Conservation (phyloP, 805 yeast genomes). For the Candida sanyiensis region DNA sequence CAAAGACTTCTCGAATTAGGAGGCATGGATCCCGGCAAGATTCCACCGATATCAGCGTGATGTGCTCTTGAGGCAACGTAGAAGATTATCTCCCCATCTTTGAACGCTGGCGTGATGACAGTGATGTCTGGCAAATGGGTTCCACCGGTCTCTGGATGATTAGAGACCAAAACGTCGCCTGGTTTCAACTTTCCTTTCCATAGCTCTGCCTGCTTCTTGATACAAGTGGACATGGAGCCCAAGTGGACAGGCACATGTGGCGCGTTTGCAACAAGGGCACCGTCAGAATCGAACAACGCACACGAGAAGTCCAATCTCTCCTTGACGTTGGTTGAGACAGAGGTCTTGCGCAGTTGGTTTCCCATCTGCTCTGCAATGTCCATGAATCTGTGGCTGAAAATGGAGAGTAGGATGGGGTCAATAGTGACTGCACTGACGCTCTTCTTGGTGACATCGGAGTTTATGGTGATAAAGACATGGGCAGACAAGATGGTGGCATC, state of each 20-base stretch:
- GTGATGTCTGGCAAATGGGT: conserved; percentile 89
- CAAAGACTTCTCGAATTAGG: conserved; percentile 79
- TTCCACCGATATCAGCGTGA: conserved; percentile 94
- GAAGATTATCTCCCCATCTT: conserved; percentile 56
- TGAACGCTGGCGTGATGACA: conserved; percentile 83
- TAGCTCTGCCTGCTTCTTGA: conserved; percentile 53
- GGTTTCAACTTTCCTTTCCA: conserved; percentile 61
- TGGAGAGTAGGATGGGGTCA: conserved; percentile 70
- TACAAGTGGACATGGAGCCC: conserved; percentile 82
- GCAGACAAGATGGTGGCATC: conserved; percentile 49
- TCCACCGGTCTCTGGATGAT: conserved; percentile 83
- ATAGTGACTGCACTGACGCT: conserved; percentile 31
- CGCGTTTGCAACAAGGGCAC: conserved; percentile 82
- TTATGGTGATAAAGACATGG: conserved; percentile 50
- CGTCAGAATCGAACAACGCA: conserved; percentile 71
- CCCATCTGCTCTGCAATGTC: conserved; percentile 93
- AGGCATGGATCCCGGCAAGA: conserved; percentile 91
- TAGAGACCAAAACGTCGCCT: conserved; percentile 74
- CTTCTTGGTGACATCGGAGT: conserved; percentile 15
- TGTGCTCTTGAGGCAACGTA: conserved; percentile 94
- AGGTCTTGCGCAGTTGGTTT: conserved; percentile 66
- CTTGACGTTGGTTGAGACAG: conserved; percentile 78
- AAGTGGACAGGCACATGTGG: conserved; percentile 86
- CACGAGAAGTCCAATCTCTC: conserved; percentile 82
- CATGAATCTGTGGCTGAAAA: conserved; percentile 81